Evolutionary conservation across 2,329 filamentous ascomycete species (phyloP), one percentile per base, ranked within the genome.

Genomic region (Camillea tinctor): DNA sequence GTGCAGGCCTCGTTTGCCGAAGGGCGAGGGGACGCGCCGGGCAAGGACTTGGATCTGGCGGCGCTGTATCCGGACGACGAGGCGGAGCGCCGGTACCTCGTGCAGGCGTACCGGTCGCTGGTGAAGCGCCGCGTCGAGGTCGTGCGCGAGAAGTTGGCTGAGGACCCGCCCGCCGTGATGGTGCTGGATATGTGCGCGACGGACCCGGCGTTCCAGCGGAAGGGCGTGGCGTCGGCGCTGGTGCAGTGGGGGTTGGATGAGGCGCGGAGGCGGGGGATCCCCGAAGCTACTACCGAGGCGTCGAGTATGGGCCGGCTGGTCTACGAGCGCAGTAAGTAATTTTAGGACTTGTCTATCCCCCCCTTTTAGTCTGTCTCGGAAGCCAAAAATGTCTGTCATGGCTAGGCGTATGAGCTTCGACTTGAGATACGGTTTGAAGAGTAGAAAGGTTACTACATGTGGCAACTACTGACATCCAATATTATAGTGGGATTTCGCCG

Each of bases 101-200:
- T 63, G 6, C 82, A 85, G 68, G 65, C 78, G 20, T 75, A 77
- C 49, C 58, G 65, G 2, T 80, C 79, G 2, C 73, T 87, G 5
- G 74, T 77, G 65, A 74, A 71, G 60, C 75, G 74, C 1, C 78
- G 82, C 11, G 69, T 77, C 9, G 75, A 78, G 55, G 72, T 78
- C 1, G 72, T 80, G 30, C 71, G 70, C 57, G 73, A 78, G 55
- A 80, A 80, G 54, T 74, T 75, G 2, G 55, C 53, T 0, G 71
- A 72, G 1, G 64, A 66, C 8, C 74, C 73, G 2, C 81, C 83
- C 0, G 78, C 83, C 0, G 73, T 81, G 2, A 78, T 85, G 67
- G 77, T 77, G 1, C 73, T 87, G 57, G 79, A 83, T 57, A 62
- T 82, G 1, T 84, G 82, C 60, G 79, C 73, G 17, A 83, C 86